Percentiles rank a stretch among this genome's conserved stretches.
Evolutionary conservation across 2,329 filamentous ascomycete genomes (phyloP).

Genomic region (Didymella sp.): DNA sequence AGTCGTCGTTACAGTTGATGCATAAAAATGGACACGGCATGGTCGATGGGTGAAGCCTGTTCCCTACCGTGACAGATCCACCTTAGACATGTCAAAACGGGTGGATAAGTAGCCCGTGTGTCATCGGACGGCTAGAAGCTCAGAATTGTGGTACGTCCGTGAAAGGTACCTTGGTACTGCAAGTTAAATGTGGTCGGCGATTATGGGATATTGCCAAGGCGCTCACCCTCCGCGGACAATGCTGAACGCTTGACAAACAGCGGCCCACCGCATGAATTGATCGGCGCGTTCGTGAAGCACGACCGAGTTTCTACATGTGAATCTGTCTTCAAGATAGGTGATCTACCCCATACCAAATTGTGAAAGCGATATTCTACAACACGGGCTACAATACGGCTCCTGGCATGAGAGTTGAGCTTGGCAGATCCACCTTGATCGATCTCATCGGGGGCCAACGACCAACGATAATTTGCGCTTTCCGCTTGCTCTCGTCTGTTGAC

Average conservation of each 20-base stretch:
- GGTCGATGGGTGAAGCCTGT: neutral
- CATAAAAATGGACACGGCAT: neutral
- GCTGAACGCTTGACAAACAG: slow-evolving; percentile 1
- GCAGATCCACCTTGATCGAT: slow-evolving; percentile 3
- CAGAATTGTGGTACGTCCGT: slow-evolving; percentile 11
- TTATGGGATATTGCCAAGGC: slow-evolving; percentile 4
- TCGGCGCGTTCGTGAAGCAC: neutral
- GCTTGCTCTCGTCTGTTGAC: neutral
- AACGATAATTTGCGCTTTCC: slow-evolving; percentile 2
- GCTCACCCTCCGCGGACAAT: neutral
- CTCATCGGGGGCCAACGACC: neutral
- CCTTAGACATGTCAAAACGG: neutral
- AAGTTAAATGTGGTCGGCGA: slow-evolving; percentile 10
- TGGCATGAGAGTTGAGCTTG: neutral
- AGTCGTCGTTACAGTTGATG: neutral
- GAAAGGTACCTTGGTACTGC: slow-evolving; percentile 8
- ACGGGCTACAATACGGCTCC: neutral
- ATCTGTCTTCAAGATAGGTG: neutral
- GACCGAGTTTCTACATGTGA: neutral
- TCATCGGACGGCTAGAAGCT: slow-evolving; percentile 8
- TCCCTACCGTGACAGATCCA: neutral
- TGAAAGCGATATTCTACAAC: neutral
- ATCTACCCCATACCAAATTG: neutral
- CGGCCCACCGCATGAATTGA: neutral
- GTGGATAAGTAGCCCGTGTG: neutral